phyloP scores from a whole-genome alignment of 768 basidiomycete species.

The Tylopilus sp. region DNA sequence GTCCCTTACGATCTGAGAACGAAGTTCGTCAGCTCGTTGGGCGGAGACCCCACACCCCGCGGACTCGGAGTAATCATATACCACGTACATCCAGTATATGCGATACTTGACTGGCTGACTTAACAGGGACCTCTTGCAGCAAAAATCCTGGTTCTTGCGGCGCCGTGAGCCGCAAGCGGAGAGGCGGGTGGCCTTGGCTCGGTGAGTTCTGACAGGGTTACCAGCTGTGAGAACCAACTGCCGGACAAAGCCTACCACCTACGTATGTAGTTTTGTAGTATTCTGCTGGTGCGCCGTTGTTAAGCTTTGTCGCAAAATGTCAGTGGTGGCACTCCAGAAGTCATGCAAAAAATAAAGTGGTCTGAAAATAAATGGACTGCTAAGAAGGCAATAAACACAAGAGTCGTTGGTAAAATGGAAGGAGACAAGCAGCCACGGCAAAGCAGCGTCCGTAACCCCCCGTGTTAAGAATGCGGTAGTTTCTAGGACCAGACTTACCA shows the following conservation, averaged over 20 bases:
- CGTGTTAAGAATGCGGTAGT: not conserved
- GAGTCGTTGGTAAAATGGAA: not conserved
- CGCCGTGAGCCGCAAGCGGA: slow-evolving; percentile 60
- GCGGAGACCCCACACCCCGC: not conserved
- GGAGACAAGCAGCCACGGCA: no score
- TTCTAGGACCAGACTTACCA: slow-evolving; percentile 22
- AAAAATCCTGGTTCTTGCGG: slow-evolving; percentile 77
- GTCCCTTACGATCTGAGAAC: slow-evolving; percentile 54
- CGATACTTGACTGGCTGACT: slow-evolving; percentile 70
- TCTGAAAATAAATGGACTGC: not conserved
- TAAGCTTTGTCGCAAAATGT: slow-evolving; percentile 43
- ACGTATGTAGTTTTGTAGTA: slow-evolving; percentile 70
- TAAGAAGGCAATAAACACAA: not conserved
- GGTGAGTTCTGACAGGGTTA: slow-evolving; percentile 53
- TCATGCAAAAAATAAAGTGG: not conserved
- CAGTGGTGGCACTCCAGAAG: slow-evolving; percentile 6
- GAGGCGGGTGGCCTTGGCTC: slow-evolving; percentile 61
- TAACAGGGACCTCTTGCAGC: slow-evolving; percentile 68
- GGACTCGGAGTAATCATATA: not conserved
- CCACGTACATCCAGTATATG: slow-evolving; percentile 64
- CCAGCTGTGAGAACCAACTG: not conserved
- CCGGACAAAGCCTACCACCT: slow-evolving; percentile 23
- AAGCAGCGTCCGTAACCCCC: no score
- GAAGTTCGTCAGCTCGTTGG: not conserved
- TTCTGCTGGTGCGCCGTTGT: slow-evolving; percentile 50